Evolutionary conservation across 306 rosid species (phyloP).

Genomic region (Myrica gale): DNA sequence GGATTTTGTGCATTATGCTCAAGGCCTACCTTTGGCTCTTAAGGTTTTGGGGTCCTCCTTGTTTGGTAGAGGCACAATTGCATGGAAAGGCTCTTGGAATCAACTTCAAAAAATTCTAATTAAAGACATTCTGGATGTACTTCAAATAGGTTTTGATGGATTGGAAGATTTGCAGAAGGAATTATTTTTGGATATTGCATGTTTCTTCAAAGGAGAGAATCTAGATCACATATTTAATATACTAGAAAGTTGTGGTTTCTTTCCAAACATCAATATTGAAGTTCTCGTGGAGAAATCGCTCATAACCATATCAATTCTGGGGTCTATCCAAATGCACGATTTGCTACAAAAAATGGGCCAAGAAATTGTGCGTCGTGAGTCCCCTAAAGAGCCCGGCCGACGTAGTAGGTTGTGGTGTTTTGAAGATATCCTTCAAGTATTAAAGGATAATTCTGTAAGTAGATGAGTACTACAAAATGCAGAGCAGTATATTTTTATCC

Average conservation of each 20-base stretch:
- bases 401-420: neutral
- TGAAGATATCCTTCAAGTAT: neutral
- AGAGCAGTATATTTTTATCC: too few relatives aligned
- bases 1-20: neutral
- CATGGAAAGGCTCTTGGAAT: neutral
- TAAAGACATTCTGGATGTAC: neutral
- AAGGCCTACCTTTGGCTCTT: neutral
- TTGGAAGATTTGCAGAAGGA: neutral
- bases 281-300: neutral
- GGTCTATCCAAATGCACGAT: neutral
- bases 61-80: neutral
- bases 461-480: too few relatives aligned
- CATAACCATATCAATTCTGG: neutral
- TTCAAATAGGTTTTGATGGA: neutral
- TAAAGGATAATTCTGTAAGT: neutral
- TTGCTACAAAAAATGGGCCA: neutral
- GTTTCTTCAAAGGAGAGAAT: neutral
- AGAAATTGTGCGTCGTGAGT: neutral
- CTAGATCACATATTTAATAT: too few relatives aligned
- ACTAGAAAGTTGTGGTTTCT: too few relatives aligned
- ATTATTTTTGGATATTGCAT: neutral
- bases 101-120: too few relatives aligned
- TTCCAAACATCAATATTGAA: neutral
- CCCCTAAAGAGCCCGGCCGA: neutral
- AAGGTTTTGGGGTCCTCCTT: neutral